Evolutionary conservation across 169 alveolate genomes (phyloP), one percentile per base, ranked within the genome.

Genomic region (Cyclospora cayetanensis): DNA sequence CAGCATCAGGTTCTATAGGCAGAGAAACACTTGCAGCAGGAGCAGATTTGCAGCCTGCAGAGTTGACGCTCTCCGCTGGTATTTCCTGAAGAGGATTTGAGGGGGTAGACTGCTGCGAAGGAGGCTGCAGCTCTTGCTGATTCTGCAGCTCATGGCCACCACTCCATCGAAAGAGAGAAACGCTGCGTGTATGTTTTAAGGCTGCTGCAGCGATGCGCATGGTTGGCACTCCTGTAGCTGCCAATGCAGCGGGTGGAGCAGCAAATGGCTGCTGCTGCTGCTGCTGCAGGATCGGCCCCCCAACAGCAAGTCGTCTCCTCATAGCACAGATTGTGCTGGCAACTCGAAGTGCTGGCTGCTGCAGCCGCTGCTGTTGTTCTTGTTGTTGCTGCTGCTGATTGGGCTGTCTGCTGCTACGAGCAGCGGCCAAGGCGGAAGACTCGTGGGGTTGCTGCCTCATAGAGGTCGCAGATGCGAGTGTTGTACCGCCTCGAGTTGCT

Each of bases 41-140:
- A n/a, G n/a, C n/a, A n/a, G n/a, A n/a, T n/a, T n/a, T n/a, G n/a
- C n/a, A n/a, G n/a, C n/a, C n/a, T n/a, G n/a, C n/a, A n/a, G n/a
- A n/a, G n/a, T n/a, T n/a, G n/a, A n/a, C n/a, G n/a, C n/a, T n/a
- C n/a, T n/a, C n/a, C n/a, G n/a, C n/a, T n/a, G n/a, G n/a, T n/a
- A n/a, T n/a, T n/a, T n/a, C n/a, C n/a, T n/a, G n/a, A n/a, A n/a
- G n/a, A n/a, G n/a, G n/a, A n/a, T n/a, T n/a, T n/a, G n/a, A n/a
- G n/a, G n/a, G n/a, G n/a, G n/a, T n/a, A n/a, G 60, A 15, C 77
- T 66, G 77, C 77, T 66, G 77, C 77, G 25, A 42, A 37, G 25
- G 77, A 12, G 25, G n/a, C n/a, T n/a, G 77, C 41, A 29, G 42
- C 41, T 66, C 41, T 27, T 27, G 18, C 35, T 20, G 41, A 37